Evolutionary conservation across 352 stramenopile species (phyloP).

Genomic region (Phytopythium helicoides): DNA sequence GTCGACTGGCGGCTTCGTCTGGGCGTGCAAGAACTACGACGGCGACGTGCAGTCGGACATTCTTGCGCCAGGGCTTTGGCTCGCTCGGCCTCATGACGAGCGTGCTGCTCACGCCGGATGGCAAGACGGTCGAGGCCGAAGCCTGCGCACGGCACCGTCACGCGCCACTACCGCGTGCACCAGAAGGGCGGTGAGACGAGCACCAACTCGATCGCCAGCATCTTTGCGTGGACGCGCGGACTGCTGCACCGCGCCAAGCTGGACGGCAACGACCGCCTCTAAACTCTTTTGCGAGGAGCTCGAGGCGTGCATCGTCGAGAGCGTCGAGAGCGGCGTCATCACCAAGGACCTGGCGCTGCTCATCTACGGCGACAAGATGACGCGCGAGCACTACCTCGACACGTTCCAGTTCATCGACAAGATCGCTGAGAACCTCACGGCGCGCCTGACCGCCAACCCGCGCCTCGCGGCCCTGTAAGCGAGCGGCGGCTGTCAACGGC

Average conservation of each 20-base stretch:
- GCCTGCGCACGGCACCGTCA: conserved; percentile 89
- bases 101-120: conserved; percentile 80
- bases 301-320: conserved; percentile 74
- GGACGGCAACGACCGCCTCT: conserved; percentile 76
- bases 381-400: conserved; percentile 79
- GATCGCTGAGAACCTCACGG: conserved; percentile 46
- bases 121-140: conserved; percentile 87
- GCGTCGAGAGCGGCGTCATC: conserved; percentile 81
- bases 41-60: conserved; percentile 91
- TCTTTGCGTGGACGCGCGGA: conserved; percentile 88
- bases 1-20: conserved; percentile 87
- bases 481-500: not conserved
- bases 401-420: conserved; percentile 67
- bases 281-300: conserved; percentile 71
- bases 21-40: conserved; percentile 92
- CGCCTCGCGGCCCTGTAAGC: conserved; percentile 33
- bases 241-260: conserved; percentile 84
- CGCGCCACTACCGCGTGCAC: conserved; percentile 85
- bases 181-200: conserved; percentile 87
- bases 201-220: conserved; percentile 88
- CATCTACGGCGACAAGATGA: conserved; percentile 72
- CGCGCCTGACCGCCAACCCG: conserved; percentile 30
- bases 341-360: conserved; percentile 88
- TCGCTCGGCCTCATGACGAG: conserved; percentile 89
- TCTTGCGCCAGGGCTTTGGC: conserved; percentile 84